Percentiles rank a stretch among this genome's conserved stretches.
Evolutionary conservation across 306 rosid species (phyloP).

Genomic region (Vicia sativa): DNA sequence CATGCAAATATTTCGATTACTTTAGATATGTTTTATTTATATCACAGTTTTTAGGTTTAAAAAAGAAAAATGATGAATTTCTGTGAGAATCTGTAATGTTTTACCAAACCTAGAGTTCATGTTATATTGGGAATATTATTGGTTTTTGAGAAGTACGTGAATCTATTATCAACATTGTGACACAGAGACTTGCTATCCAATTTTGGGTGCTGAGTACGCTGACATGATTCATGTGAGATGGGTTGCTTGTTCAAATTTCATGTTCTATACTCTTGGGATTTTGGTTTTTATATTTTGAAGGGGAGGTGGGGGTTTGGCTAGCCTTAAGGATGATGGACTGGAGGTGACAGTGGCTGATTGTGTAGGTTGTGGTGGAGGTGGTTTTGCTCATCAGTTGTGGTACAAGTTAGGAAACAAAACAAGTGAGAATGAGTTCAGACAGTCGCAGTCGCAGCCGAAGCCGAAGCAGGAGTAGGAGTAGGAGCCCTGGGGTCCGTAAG

Average conservation of each 20-base stretch:
- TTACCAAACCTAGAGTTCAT: not conserved
- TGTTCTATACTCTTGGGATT: constrained; percentile 60
- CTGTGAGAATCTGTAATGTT: constrained; percentile 11
- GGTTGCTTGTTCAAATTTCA: constrained; percentile 63
- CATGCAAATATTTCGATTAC: too few species aligned
- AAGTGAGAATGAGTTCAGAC: constrained; percentile 82
- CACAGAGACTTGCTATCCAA: constrained; percentile 45
- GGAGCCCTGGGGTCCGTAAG: constrained; percentile 93
- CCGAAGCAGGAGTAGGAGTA: constrained; percentile 93
- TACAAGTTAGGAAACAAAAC: constrained; percentile 56
- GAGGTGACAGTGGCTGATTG: constrained; percentile 75
- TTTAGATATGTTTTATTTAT: too few species aligned
- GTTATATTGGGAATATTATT: constrained; percentile 42
- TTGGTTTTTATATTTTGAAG: constrained; percentile 68
- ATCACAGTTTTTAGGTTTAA: too few species aligned
- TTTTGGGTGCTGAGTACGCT: constrained; percentile 54
- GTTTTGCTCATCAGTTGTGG: constrained; percentile 66
- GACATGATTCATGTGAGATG: constrained; percentile 61
- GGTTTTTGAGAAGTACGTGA: constrained; percentile 41
- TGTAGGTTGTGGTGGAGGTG: constrained; percentile 70
- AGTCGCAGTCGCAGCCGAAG: constrained; percentile 95
- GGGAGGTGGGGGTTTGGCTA: constrained; percentile 81
- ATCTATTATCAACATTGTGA: constrained; percentile 54
- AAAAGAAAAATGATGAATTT: too few species aligned
- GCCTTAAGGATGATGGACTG: constrained; percentile 98